These are phyloP conservation scores for Amaranthus hypochondriacus DNA, from an alignment of 148 eudicot genomes.

Conservation along the genomic window DNA sequence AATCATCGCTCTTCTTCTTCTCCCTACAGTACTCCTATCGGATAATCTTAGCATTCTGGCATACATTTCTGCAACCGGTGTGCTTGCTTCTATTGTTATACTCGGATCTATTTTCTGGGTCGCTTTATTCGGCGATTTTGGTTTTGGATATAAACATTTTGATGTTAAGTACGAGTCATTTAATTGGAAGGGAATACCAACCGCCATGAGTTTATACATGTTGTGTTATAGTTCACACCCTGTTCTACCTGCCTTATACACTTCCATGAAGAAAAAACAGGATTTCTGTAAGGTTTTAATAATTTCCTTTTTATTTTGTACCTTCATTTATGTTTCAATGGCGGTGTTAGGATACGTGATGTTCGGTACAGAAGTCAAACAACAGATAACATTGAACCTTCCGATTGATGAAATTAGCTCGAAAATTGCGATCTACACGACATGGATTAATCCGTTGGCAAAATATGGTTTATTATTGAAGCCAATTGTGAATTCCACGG, in stretches of 20 bases:
- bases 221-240: constrained; percentile 41
- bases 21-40: constrained; percentile 30
- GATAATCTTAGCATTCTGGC: constrained; percentile 30
- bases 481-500: constrained; percentile 24
- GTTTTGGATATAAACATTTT: constrained; percentile 28
- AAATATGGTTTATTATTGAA: constrained; percentile 34
- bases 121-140: constrained; percentile 29
- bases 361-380: constrained; percentile 5
- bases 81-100: constrained; percentile 23
- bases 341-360: constrained; percentile 13
- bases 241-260: constrained; percentile 35
- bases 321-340: constrained; percentile 5
- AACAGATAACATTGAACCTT: constrained; percentile 10
- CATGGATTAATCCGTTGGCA: constrained; percentile 36
- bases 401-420: constrained; percentile 24
- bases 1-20: constrained; percentile 24
- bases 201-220: constrained; percentile 36
- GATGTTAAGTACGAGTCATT: constrained; percentile 8
- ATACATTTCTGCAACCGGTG: constrained; percentile 39
- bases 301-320: background rate
- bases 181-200: constrained; percentile 30
- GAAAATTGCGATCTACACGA: constrained; percentile 36
- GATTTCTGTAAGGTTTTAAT: no score
- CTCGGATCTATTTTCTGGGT: constrained; percentile 30
- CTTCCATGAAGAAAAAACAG: constrained; percentile 22